Base-by-base conservation (phyloP, 2,329 filamentous ascomycete species). In the Monosporascus sp. region DNA sequence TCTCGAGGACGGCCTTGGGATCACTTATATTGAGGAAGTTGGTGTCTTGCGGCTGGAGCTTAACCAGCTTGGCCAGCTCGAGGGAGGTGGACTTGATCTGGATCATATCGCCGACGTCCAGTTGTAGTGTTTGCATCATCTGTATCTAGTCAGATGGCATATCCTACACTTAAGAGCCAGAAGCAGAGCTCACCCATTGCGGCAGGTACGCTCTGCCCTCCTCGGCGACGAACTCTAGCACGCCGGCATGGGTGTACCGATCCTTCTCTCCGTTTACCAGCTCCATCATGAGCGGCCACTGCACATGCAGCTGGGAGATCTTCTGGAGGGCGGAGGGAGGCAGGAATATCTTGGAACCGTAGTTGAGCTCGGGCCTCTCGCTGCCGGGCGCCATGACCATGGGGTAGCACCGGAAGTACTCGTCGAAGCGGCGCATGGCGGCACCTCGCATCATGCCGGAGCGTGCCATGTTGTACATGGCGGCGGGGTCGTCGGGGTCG, bases 381-480 rank as follows among this genome's bases (percentile, higher is more conserved):
- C 90, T 84, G 3, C 93, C 92, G 14, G 92, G 91, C 58, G 96
- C 85, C 92, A 99, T 97, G 64, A 87, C 86, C 65, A 97, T 82
- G 44, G 94, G 94, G 68, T 97, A 99, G 78, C 92, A 97, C 65
- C 94, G 87, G 74, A 97, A 97, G 77, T 96, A 97, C 73, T 99
- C 94, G 72, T 99, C 93, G 76, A 99, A 99, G 56, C 92, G 89
- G 64, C 91, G 88, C 51, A 77, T 62, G 73, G 78, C 65, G 70
- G 78, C 71, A 51, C 78, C 72, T 55, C 79, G 76, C 58, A 66
- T 65, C 63, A 67, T 65, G 53, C 73, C 71, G 26, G 68, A 65
- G 26, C 72, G 71, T 41, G 75, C 75, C 72, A 79, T 74, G 65
- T 74, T 74, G 65, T 74, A 77, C 64, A 79, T 72, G 54, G 75